Percentiles rank a stretch among this genome's conserved stretches.
Evolutionary conservation across 208 protist species (phyloP).

Genomic region (Acanthamoeba healyi): DNA sequence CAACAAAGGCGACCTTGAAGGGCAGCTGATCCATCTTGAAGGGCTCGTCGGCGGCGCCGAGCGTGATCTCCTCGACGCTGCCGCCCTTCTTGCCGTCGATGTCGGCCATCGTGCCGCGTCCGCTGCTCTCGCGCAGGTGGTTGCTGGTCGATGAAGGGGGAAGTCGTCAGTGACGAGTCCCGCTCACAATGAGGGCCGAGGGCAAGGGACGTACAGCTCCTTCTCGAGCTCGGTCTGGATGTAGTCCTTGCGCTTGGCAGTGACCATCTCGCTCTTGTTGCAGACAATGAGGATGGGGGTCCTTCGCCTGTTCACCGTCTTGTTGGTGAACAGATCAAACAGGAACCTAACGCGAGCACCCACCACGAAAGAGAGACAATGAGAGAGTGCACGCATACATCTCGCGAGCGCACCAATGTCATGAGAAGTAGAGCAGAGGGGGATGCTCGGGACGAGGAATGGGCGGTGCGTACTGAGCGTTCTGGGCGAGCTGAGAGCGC

Average conservation of each 20-base stretch:
- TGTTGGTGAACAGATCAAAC: constrained; percentile 71
- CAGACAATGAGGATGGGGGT: constrained; percentile 42
- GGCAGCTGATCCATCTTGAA: constrained; percentile 74
- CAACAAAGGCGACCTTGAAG: constrained; percentile 62
- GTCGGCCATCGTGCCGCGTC: constrained; percentile 34
- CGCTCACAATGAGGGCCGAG: too few relatives aligned
- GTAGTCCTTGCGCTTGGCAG: constrained; percentile 53
- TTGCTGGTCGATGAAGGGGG: neutral
- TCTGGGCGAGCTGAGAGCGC: constrained; percentile 27
- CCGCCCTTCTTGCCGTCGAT: constrained; percentile 15
- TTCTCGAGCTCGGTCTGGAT: constrained; percentile 64
- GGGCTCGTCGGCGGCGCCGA: constrained; percentile 14
- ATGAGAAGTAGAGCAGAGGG: too few relatives aligned
- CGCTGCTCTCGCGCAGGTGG: constrained; percentile 69
- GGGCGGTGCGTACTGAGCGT: constrained; percentile 8
- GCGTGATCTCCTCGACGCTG: neutral
- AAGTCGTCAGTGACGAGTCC: neutral
- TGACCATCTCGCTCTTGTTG: constrained; percentile 73
- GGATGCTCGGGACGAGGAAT: too few relatives aligned
- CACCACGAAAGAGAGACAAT: neutral
- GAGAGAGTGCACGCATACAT: too few relatives aligned
- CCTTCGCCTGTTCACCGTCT: constrained; percentile 36
- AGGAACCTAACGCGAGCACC: neutral
- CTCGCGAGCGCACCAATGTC: too few relatives aligned
- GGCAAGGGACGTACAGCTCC: constrained; percentile 69